Evolutionary conservation across 495 filamentous ascomycete genomes (phyloP), one percentile per base, ranked within the genome.

Genomic region (Hypoxylon crocopeplum): DNA sequence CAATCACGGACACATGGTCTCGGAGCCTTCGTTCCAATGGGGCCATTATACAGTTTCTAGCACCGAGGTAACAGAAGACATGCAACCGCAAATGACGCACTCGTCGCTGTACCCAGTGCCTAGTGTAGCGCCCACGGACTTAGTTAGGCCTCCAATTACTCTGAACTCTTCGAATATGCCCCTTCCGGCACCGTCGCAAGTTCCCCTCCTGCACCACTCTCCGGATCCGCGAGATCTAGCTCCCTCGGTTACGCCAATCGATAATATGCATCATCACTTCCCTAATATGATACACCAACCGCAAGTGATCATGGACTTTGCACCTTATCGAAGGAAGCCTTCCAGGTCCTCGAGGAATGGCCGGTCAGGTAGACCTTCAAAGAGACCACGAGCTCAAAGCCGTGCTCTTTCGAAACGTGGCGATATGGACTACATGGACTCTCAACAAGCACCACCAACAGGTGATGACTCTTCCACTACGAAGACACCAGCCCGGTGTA

Each of bases 11-110:
- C 48, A 64, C 16, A 67, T 66, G 39, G 42, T 67, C 27, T 37
- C 67, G 11, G 52, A 69, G 27, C 54, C 56, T 12, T 56, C 66
- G 15, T 68, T 62, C 29, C 63, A 70, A 40, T 70, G 59, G 61
- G 62, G 65, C 8, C 48, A 56, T 6, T 72, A 70, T 46, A 52
- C 54, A 3, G 69, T 72, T 42, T 72, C 69, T 16, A 62, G 42
- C 44, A 55, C 40, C 19, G 65, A 63, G 7, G 21, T 54, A 2
- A 32, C 49, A 11, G 65, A 70, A 22, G 65, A 70, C 1, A 41
- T 68, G 37, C 30, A 36, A 12, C 25, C 41, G 0, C 52, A 61
- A 1, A 55, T 70, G 36, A 46, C 62, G 24, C 56, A 67, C 17
- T 57, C 58, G 42, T 48, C 59, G 11, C 21, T 66, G 25, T 66